phyloP scores from a whole-genome alignment of 306 rosid species.

The Cicer pinnatifidum region DNA sequence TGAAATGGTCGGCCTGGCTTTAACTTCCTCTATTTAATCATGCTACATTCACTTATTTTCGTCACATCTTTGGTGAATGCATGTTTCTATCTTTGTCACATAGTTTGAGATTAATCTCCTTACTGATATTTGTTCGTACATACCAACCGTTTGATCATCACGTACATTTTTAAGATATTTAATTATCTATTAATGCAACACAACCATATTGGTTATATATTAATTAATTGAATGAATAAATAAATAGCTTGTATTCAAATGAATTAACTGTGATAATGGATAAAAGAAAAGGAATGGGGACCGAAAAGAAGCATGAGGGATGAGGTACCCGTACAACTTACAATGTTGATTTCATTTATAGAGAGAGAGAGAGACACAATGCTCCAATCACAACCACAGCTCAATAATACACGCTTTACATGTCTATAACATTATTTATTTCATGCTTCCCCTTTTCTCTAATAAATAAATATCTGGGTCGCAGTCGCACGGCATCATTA shows the following conservation, averaged over 20 bases:
- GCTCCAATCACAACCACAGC: constrained; percentile 34
- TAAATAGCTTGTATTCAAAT: too few species aligned
- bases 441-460: constrained; percentile 23
- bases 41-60: background rate
- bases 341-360: background rate
- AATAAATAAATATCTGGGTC: background rate
- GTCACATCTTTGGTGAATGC: background rate
- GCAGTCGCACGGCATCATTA: constrained; percentile 11
- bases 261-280: constrained; percentile 3
- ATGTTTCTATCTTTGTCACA: background rate
- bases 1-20: constrained; percentile 39
- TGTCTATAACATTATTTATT: constrained; percentile 18
- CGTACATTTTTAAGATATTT: background rate
- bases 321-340: constrained; percentile 14
- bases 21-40: background rate
- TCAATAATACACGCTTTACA: background rate
- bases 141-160: background rate
- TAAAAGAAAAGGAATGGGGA: constrained; percentile 13
- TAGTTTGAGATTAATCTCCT: background rate
- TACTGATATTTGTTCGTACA: too few species aligned
- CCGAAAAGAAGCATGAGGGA: background rate
- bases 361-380: background rate
- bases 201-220: too few species aligned
- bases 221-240: too few species aligned
- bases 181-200: background rate